phyloP scores from a whole-genome alignment of 2,329 filamentous ascomycete genomes.

The Alternaria ventricosa region DNA sequence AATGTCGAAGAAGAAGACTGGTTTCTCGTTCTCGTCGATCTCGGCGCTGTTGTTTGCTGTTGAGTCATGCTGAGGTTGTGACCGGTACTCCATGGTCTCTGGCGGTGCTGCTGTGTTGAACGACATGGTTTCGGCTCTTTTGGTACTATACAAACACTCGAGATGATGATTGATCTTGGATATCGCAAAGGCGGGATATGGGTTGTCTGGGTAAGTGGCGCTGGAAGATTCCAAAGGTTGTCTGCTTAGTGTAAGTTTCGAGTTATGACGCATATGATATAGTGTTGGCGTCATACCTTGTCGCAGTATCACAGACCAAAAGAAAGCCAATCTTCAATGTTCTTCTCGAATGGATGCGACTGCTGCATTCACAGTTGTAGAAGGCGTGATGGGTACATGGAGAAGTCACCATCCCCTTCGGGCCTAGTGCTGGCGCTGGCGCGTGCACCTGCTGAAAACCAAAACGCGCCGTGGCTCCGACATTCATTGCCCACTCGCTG shows the following conservation, averaged over 20 bases:
- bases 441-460: conserved; percentile 15
- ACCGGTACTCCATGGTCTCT: conserved; percentile 9
- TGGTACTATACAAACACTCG: neutral
- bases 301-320: neutral
- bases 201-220: neutral
- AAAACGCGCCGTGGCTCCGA: conserved; percentile 15
- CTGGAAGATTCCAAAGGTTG: conserved; percentile 1
- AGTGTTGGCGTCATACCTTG: neutral
- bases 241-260: neutral
- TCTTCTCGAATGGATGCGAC: neutral
- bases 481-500: conserved; percentile 6
- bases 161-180: neutral
- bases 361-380: conserved; percentile 9
- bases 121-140: neutral
- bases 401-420: conserved; percentile 5
- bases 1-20: conserved; percentile 84
- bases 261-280: neutral
- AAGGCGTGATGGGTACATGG: conserved; percentile 17
- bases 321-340: neutral
- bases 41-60: conserved; percentile 15
- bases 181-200: neutral
- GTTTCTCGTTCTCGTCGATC: conserved; percentile 48
- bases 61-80: conserved; percentile 7
- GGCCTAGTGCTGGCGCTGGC: conserved; percentile 23
- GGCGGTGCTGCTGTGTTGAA: conserved; percentile 14